Percentiles rank a stretch among this genome's conserved stretches.
Conservation (phyloP, 768 basidiomycete species). For the Lentinula aciculospora region DNA sequence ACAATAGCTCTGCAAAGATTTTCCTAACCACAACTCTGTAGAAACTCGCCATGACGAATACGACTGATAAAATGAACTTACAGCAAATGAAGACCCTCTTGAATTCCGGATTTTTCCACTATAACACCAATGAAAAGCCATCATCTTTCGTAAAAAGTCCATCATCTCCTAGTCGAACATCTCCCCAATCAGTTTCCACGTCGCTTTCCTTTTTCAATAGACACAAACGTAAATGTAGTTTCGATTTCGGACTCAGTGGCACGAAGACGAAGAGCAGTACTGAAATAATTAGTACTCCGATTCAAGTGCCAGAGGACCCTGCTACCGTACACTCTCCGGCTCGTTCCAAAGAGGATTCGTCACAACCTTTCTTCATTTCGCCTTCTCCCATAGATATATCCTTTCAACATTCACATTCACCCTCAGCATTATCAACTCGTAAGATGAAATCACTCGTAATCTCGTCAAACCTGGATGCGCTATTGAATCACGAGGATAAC, state of each 20-base stretch:
- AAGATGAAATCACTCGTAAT: conserved; percentile 33
- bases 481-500: conserved; percentile 42
- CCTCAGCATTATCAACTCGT: neutral
- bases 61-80: neutral
- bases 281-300: neutral
- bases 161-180: neutral
- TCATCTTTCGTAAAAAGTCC: neutral
- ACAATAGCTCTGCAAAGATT: neutral
- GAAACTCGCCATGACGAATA: neutral
- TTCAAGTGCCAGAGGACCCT: neutral
- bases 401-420: neutral
- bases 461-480: conserved; percentile 54
- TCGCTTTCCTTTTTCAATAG: neutral
- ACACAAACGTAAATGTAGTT: neutral
- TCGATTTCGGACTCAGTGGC: neutral
- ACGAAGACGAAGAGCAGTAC: neutral
- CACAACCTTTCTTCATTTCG: neutral
- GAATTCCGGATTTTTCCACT: neutral
- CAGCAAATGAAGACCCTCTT: neutral
- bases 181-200: too few relatives aligned
- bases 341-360: neutral
- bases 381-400: neutral
- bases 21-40: neutral
- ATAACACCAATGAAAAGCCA: neutral
- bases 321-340: neutral